Evolutionary conservation across 768 basidiomycete genomes (phyloP).

Genomic region (Leccinum subgranulosum): DNA sequence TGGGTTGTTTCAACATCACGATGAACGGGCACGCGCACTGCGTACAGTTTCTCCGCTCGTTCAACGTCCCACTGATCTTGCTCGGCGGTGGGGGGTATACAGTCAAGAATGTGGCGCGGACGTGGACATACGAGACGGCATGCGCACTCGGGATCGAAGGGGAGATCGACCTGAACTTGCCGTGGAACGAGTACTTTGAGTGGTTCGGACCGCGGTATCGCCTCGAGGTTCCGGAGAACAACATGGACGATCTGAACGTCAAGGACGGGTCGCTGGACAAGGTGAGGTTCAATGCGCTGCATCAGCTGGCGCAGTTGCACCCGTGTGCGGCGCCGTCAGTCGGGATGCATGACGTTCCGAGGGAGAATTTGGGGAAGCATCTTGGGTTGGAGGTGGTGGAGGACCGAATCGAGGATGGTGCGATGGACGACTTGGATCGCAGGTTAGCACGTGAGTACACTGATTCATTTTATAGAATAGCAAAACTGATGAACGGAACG

Average conservation of each 20-base stretch:
- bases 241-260: constrained; percentile 92
- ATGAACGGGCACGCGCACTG: constrained; percentile 95
- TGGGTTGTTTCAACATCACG: constrained; percentile 94
- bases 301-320: constrained; percentile 53
- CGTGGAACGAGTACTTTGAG: constrained; percentile 90
- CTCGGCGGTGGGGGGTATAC: constrained; percentile 98
- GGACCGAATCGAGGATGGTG: constrained; percentile 30
- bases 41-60: constrained; percentile 78
- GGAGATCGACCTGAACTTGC: constrained; percentile 71
- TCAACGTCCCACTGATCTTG: constrained; percentile 83
- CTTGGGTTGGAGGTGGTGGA: constrained; percentile 54
- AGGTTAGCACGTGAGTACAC: constrained; percentile 64
- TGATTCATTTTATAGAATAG: neutral
- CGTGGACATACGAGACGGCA: constrained; percentile 97
- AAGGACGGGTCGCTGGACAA: constrained; percentile 76
- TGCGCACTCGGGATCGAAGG: constrained; percentile 87
- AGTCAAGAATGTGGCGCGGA: constrained; percentile 81
- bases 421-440: constrained; percentile 62
- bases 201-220: constrained; percentile 97
- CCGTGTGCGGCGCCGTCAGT: constrained; percentile 73
- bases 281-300: constrained; percentile 64
- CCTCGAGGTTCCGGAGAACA: constrained; percentile 86
- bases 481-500: neutral
- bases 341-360: constrained; percentile 79
- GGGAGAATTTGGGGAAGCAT: constrained; percentile 62